These are phyloP conservation scores for Lepiota subincarnata DNA, from an alignment of 768 basidiomycete genomes.

Conservation along the genomic window DNA sequence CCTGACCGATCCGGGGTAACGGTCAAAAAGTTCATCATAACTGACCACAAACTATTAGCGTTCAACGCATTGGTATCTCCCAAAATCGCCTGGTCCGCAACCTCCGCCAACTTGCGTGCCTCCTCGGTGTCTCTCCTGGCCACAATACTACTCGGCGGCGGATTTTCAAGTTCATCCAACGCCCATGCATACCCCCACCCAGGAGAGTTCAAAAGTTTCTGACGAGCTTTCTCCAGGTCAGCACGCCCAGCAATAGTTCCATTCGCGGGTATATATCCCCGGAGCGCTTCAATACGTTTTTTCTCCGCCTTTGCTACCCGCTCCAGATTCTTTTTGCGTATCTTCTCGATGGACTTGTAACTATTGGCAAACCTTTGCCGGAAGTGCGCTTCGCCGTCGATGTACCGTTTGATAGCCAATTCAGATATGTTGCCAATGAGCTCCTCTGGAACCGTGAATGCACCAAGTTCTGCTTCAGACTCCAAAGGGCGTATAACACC, in stretches of 20 bases:
- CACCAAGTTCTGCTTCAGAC: slow-evolving; percentile 58
- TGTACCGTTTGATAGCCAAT: slow-evolving; percentile 69
- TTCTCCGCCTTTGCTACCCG: slow-evolving; percentile 55
- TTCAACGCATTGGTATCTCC: slow-evolving; percentile 56
- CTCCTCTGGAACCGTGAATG: slow-evolving; percentile 59
- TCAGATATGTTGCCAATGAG: slow-evolving; percentile 76
- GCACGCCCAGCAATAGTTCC: slow-evolving; percentile 10
- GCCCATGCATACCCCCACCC: slow-evolving; percentile 87
- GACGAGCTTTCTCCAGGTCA: slow-evolving; percentile 21
- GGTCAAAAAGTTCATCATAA: slow-evolving; percentile 62
- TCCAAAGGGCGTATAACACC: slow-evolving; percentile 86
- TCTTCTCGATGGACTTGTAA: slow-evolving; percentile 55
- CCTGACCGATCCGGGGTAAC: slow-evolving; percentile 40
- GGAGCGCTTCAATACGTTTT: slow-evolving; percentile 42
- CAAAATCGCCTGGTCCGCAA: slow-evolving; percentile 65
- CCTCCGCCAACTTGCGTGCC: slow-evolving; percentile 64
- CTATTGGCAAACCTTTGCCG: slow-evolving; percentile 64
- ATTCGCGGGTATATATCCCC: slow-evolving; percentile 22
- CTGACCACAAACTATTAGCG: slow-evolving; percentile 70
- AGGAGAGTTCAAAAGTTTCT: slow-evolving; percentile 36
- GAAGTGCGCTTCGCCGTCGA: slow-evolving; percentile 55
- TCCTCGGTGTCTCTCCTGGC: slow-evolving; percentile 84
- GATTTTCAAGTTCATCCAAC: slow-evolving; percentile 70
- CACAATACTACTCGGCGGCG: slow-evolving; percentile 90
- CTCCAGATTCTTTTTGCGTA: slow-evolving; percentile 61